These are phyloP conservation scores for Auriscalpium microsporum DNA, from an alignment of 768 basidiomycete genomes.

Conservation along the genomic window DNA sequence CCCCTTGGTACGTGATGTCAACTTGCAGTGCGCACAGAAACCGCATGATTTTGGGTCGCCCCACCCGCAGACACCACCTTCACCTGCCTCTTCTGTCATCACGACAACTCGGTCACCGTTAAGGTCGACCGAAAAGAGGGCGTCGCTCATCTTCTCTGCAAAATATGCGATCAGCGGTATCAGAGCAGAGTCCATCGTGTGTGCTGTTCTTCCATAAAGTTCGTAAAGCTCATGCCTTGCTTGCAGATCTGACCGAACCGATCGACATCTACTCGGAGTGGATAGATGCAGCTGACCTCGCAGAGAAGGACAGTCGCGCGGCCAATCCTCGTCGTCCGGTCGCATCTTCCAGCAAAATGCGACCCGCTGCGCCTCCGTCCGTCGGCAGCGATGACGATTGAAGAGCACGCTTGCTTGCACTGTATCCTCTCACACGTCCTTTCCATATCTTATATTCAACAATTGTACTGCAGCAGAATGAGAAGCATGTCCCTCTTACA, in stretches of 20 bases:
- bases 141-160: slow-evolving; percentile 70
- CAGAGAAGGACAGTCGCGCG: slow-evolving; percentile 44
- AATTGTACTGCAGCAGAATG: too few species aligned
- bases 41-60: not conserved
- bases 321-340: slow-evolving; percentile 36
- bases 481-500: too few species aligned
- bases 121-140: slow-evolving; percentile 82
- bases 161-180: slow-evolving; percentile 79
- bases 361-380: slow-evolving; percentile 22
- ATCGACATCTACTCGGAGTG: slow-evolving; percentile 89
- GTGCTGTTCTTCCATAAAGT: slow-evolving; percentile 22
- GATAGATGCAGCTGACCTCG: slow-evolving; percentile 84
- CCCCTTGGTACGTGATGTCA: slow-evolving; percentile 52
- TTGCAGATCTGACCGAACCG: slow-evolving; percentile 73
- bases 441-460: not conserved
- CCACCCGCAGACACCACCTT: slow-evolving; percentile 60
- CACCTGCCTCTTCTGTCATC: slow-evolving; percentile 84
- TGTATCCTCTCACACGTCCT: not conserved
- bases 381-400: slow-evolving; percentile 45
- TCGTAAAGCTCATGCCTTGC: slow-evolving; percentile 4
- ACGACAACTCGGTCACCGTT: slow-evolving; percentile 82
- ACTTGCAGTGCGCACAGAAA: not conserved
- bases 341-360: slow-evolving; percentile 43
- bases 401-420: slow-evolving; percentile 6
- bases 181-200: slow-evolving; percentile 83